phyloP scores from a whole-genome alignment of 176 grass and related monocot genomes.

The Paspalum notatum region DNA sequence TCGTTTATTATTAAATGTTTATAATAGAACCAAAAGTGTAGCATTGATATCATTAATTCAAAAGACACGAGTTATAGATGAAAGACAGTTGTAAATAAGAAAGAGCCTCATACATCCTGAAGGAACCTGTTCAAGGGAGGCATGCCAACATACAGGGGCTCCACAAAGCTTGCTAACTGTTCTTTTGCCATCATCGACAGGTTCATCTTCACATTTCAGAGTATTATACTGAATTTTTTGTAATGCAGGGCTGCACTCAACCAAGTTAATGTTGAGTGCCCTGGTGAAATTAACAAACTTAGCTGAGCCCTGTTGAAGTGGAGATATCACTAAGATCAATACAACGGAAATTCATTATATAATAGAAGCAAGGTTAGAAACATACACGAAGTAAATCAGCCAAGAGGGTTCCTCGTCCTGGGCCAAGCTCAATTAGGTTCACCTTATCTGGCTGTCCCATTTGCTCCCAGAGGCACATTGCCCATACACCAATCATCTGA shows the following conservation, averaged over 20 bases:
- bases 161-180: constrained; percentile 71
- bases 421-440: constrained; percentile 94
- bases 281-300: constrained; percentile 80
- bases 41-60: constrained; percentile 3
- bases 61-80: constrained; percentile 30
- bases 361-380: neutral
- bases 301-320: constrained; percentile 69
- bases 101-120: constrained; percentile 76
- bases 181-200: constrained; percentile 52
- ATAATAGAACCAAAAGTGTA: neutral
- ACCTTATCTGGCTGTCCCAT: constrained; percentile 79
- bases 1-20: neutral
- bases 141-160: constrained; percentile 71
- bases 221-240: constrained; percentile 82
- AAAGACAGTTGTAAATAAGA: neutral
- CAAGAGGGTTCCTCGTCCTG: constrained; percentile 84
- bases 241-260: constrained; percentile 82
- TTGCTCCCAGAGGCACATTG: constrained; percentile 93
- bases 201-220: constrained; percentile 72
- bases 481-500: constrained; percentile 92
- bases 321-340: constrained; percentile 19
- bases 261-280: constrained; percentile 84
- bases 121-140: constrained; percentile 87
- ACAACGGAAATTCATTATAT: constrained; percentile 3
- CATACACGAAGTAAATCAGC: constrained; percentile 85